Evolutionary conservation across 257 asterid species (phyloP).

Genomic region (Primulina eburnea): DNA sequence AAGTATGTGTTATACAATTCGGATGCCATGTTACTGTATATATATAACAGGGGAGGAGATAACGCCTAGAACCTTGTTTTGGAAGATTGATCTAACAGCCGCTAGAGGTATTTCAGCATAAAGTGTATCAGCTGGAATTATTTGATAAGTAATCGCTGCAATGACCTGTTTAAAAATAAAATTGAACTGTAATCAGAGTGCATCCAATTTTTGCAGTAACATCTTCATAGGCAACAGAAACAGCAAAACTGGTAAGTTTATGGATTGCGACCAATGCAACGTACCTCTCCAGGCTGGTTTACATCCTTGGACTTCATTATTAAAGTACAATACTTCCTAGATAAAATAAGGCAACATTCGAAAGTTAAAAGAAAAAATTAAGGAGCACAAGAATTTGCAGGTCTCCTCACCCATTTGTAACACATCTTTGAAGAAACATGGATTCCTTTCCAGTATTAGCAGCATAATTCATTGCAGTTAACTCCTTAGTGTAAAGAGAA

Average conservation of each 20-base stretch:
- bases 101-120: conserved; percentile 95
- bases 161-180: too few species aligned
- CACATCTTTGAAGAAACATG: conserved; percentile 75
- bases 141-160: too few species aligned
- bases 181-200: too few species aligned
- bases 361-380: too few species aligned
- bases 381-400: not conserved
- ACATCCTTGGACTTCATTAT: conserved; percentile 47
- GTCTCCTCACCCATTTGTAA: conserved; percentile 67
- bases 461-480: conserved; percentile 89
- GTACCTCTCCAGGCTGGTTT: not conserved
- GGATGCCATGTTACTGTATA: not conserved
- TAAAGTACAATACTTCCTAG: conserved; percentile 69
- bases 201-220: too few species aligned
- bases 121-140: conserved; percentile 46
- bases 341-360: too few species aligned
- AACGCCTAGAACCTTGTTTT: conserved; percentile 55
- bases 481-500: conserved; percentile 62
- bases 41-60: conserved; percentile 8
- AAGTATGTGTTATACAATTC: not conserved
- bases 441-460: conserved; percentile 91
- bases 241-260: too few species aligned
- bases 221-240: too few species aligned
- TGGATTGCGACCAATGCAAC: too few species aligned
- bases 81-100: conserved; percentile 63